Base-by-base conservation (phyloP, 148 eudicot genomes). In the Arbutus unedo region DNA sequence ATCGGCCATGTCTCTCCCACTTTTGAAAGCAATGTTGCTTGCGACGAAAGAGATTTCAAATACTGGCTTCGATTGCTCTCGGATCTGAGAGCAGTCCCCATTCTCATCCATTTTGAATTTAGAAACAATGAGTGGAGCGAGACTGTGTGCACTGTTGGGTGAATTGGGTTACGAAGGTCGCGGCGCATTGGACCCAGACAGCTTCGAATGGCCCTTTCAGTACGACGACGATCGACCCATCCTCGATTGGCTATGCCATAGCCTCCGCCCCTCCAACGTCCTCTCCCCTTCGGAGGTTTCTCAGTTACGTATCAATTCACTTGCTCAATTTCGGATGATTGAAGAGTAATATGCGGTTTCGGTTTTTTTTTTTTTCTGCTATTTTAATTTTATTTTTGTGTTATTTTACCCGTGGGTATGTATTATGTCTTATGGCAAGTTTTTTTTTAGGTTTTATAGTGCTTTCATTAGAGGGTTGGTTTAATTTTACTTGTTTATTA, bases 141-240 rank as follows among this genome's bases (percentile, higher is more conserved):
- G 86, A 85, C 85, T 96, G 64, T 93, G 95, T 75, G 84, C 85
- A 41, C 88, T 94, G 66, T 78, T 96, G 57, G 91, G 90, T 0
- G 98, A 96, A 80, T 85, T 96, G 87, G 99, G 99, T 13, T 94
- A 81, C 85, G 92, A 88, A 81, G 97, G 90, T 0, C 91, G 87
- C 87, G 85, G 82, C 19, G 84, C 86, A 41, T 74, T 93, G 55
- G 99, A 96, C 90, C 93, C 92, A 3, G 99, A 96, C 88, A 96
- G 98, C 87, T 94, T 96, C 80, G 99, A 96, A 76, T 96, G 99
- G 99, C 97, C 99, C 1, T 96, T 96, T 62, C 98, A 96, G 82
- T 96, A 96, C 90, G 98, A 96, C 75, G 97, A 96, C 79, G 94
- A 90, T 84, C 91, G 97, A 0, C 98, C 99, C 68, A 86, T 96